phyloP scores from a whole-genome alignment of 129 eudicot species.

The Apium graveolens region DNA sequence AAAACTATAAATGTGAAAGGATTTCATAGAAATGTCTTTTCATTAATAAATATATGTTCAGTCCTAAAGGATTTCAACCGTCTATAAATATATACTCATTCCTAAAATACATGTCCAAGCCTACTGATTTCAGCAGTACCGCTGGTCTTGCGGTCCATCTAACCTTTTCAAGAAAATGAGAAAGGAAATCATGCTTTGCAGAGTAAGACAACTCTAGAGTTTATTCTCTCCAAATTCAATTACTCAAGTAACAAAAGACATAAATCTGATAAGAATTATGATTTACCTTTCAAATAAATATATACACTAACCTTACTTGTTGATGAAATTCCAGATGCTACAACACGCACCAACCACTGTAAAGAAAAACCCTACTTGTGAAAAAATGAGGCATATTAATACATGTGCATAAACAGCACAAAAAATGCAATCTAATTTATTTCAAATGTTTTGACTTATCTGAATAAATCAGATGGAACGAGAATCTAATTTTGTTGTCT shows the following conservation, averaged over 20 bases:
- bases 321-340: no score
- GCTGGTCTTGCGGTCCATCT: conserved; percentile 52
- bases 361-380: no score
- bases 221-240: neutral
- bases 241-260: neutral
- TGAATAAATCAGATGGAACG: no score
- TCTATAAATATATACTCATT: neutral
- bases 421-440: no score
- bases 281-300: neutral
- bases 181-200: conserved; percentile 18
- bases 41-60: neutral
- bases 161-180: conserved; percentile 35
- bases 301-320: conserved; percentile 8
- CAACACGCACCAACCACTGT: no score
- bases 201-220: neutral
- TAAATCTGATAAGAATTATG: neutral
- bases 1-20: neutral
- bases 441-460: no score
- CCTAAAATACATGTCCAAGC: conserved; percentile 19
- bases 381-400: no score
- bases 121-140: conserved; percentile 34
- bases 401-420: no score
- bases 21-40: neutral
- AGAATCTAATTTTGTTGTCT: no score
- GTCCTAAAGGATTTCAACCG: neutral